Percentiles rank a stretch among this genome's conserved stretches.
Conservation (phyloP, 805 yeast genomes). For the Torulaspora franciscae region DNA sequence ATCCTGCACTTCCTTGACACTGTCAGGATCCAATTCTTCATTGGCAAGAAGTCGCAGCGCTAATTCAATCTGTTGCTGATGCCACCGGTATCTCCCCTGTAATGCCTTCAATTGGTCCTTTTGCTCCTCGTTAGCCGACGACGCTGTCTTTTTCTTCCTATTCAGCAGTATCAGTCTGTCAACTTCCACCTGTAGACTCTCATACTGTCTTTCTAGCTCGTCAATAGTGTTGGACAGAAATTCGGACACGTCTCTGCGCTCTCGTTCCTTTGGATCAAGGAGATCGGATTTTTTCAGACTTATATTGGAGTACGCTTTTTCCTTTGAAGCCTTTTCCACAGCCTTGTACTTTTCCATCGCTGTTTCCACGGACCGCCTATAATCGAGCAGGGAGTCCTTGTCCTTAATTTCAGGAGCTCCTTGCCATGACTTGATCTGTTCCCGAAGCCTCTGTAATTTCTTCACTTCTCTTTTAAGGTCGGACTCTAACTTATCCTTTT, state of each 20-base stretch:
- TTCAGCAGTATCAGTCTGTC: slow-evolving; percentile 30
- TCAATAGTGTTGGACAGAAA: slow-evolving; percentile 69
- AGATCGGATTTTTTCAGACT: slow-evolving; percentile 66
- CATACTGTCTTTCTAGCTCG: slow-evolving; percentile 77
- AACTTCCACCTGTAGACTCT: slow-evolving; percentile 57
- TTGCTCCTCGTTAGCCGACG: slow-evolving; percentile 31
- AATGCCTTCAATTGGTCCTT: slow-evolving; percentile 52
- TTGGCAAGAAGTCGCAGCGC: slow-evolving; percentile 75
- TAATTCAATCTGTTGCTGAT: slow-evolving; percentile 71
- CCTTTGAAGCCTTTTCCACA: slow-evolving; percentile 87
- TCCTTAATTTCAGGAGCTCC: slow-evolving; percentile 88
- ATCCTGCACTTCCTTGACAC: slow-evolving; percentile 70
- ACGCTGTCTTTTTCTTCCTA: slow-evolving; percentile 34
- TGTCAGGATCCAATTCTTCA: slow-evolving; percentile 73
- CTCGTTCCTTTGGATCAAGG: slow-evolving; percentile 74
- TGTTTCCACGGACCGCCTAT: slow-evolving; percentile 59
- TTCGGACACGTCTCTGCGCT: slow-evolving; percentile 65
- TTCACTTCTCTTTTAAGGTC: slow-evolving; percentile 94
- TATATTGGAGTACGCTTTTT: slow-evolving; percentile 89
- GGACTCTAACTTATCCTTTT: slow-evolving; percentile 86
- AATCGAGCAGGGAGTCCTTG: slow-evolving; percentile 76
- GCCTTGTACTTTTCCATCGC: slow-evolving; percentile 97
- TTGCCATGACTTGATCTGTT: slow-evolving; percentile 93
- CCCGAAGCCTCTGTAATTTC: slow-evolving; percentile 86
- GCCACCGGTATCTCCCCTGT: slow-evolving; percentile 72